Conservation (phyloP, 1,284 basidiomycete species). For the Heterobasidion annosum region DNA sequence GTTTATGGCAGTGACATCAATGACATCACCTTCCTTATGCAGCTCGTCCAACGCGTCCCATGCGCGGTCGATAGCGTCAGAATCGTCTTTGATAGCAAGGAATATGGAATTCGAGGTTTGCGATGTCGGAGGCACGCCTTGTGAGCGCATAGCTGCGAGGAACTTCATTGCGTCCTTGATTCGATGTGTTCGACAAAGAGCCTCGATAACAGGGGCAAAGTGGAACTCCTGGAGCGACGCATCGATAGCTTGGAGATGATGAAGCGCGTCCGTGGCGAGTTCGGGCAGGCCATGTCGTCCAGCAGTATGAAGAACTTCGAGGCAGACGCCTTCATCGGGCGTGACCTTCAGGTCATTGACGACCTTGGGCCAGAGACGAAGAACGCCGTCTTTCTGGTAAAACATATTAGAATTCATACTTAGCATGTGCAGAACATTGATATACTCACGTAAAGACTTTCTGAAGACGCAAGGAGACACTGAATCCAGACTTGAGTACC, state of each 20-base stretch:
- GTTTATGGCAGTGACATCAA: constrained; percentile 59
- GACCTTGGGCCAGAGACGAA: constrained; percentile 53
- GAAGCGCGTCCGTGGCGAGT: constrained; percentile 59
- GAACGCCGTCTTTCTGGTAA: constrained; percentile 56
- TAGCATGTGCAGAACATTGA: not conserved
- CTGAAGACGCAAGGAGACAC: constrained; percentile 49
- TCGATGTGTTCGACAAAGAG: constrained; percentile 42
- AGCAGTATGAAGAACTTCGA: constrained; percentile 63
- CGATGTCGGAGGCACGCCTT: constrained; percentile 32
- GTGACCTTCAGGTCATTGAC: constrained; percentile 40
- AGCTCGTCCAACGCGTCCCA: constrained; percentile 62
- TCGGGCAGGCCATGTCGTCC: constrained; percentile 61
- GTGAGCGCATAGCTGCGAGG: constrained; percentile 45
- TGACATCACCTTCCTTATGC: constrained; percentile 34
- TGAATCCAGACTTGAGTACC: constrained; percentile 47
- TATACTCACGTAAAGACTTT: constrained; percentile 50
- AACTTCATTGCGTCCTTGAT: constrained; percentile 51
- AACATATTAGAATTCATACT: not conserved
- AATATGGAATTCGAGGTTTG: constrained; percentile 46
- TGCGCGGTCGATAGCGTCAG: constrained; percentile 52
- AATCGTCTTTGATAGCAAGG: constrained; percentile 33
- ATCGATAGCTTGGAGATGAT: constrained; percentile 28
- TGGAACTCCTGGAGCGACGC: constrained; percentile 52
- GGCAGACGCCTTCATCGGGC: constrained; percentile 70
- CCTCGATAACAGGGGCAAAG: constrained; percentile 59